Conservation (phyloP, 2,329 filamentous ascomycete species). For the Nemania diffusa region DNA sequence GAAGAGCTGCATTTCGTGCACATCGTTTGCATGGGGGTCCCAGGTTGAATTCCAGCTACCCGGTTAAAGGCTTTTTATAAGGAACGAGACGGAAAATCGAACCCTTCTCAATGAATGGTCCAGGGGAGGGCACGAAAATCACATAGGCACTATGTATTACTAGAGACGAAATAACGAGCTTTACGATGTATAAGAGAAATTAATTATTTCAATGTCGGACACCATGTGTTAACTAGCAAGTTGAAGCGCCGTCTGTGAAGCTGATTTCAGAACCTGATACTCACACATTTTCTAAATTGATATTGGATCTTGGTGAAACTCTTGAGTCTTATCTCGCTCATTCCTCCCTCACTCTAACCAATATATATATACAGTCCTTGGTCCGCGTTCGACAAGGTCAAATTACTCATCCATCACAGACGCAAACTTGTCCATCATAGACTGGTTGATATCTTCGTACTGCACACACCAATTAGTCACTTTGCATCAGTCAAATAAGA, state of each 20-base stretch:
- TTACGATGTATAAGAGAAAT: conserved; percentile 7
- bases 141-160: background rate
- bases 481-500: background rate
- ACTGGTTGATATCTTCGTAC: conserved; percentile 92
- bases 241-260: background rate
- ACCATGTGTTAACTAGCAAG: background rate
- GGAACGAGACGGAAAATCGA: background rate
- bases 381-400: conserved; percentile 12
- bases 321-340: conserved; percentile 16
- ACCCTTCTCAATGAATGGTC: background rate
- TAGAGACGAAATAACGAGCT: conserved; percentile 8
- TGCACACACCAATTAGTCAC: conserved; percentile 50
- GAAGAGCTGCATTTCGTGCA: background rate
- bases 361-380: conserved; percentile 29
- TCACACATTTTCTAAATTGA: conserved; percentile 32
- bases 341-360: background rate
- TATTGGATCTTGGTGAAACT: conserved; percentile 20
- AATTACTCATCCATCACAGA: conserved; percentile 91
- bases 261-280: conserved; percentile 8
- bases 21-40: background rate
- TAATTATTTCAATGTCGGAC: background rate
- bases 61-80: background rate
- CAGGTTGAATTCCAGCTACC: background rate
- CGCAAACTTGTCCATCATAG: conserved; percentile 97
- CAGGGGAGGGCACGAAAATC: background rate